Conservation (phyloP, 2,329 filamentous ascomycete species). For the Blastomyces percursus region DNA sequence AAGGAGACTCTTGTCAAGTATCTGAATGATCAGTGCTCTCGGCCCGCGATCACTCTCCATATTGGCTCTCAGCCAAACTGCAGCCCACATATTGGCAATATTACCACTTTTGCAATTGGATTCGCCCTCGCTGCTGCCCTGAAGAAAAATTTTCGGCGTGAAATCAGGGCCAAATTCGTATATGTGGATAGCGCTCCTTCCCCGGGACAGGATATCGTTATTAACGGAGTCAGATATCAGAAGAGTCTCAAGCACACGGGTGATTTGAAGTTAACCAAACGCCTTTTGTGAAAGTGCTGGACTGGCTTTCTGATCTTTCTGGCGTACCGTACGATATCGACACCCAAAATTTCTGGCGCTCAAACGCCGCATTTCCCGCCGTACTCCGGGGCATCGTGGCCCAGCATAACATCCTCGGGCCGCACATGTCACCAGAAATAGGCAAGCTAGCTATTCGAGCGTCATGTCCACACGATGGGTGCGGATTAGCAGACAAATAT, state of each 20-base stretch:
- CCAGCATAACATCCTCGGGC: background rate
- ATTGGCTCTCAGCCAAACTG: background rate
- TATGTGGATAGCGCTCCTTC: background rate
- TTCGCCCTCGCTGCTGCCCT: background rate
- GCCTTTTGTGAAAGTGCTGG: background rate
- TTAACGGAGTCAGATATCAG: background rate
- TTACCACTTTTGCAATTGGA: background rate
- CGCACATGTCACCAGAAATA: background rate
- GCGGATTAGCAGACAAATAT: slow-evolving; percentile 16
- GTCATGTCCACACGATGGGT: slow-evolving; percentile 10
- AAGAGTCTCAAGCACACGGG: background rate
- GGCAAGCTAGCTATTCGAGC: slow-evolving; percentile 14
- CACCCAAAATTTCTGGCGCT: background rate
- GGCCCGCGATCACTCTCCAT: background rate
- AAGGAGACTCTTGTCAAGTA: background rate
- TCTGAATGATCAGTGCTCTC: background rate
- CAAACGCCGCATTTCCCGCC: background rate
- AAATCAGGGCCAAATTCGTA: background rate
- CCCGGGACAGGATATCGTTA: background rate
- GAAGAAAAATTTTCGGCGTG: background rate
- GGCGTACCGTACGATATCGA: background rate
- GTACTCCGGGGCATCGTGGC: background rate
- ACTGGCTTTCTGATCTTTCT: background rate
- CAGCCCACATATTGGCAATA: background rate
- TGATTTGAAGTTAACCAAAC: background rate